phyloP scores from a whole-genome alignment of 148 eudicot genomes.

The Camellia granthamiana region DNA sequence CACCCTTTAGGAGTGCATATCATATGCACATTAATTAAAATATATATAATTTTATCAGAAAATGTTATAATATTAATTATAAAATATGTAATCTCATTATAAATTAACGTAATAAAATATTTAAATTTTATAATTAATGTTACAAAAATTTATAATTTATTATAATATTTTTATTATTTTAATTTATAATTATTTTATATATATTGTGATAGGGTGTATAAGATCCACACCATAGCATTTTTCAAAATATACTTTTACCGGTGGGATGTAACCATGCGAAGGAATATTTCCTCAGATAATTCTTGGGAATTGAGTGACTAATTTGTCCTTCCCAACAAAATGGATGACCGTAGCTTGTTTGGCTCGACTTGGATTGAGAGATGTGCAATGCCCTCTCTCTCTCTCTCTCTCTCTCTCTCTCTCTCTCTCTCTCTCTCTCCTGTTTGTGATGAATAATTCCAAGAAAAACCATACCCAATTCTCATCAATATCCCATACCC shows the following conservation, averaged over 20 bases:
- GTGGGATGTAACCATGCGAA: neutral
- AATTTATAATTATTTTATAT: no score
- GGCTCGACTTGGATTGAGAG: constrained; percentile 6
- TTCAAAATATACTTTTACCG: neutral
- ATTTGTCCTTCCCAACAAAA: constrained; percentile 3
- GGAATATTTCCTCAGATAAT: constrained; percentile 5
- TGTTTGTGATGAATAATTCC: constrained; percentile 1
- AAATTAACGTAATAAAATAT: no score
- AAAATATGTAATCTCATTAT: no score
- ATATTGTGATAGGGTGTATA: no score
- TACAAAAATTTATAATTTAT: no score
- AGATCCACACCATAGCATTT: no score
- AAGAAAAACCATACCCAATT: neutral
- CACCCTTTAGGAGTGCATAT: no score
- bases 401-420: neutral
- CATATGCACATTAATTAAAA: no score
- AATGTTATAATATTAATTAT: no score
- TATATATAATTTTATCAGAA: no score
- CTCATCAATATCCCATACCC: neutral
- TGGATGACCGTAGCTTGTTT: neutral
- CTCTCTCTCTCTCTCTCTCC: neutral
- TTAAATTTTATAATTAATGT: no score
- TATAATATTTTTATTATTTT: no score
- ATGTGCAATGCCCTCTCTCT: neutral
- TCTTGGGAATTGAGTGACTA: constrained; percentile 11